phyloP scores from a whole-genome alignment of 73 alveolate genomes.

The Tetrahymena elliotti region DNA sequence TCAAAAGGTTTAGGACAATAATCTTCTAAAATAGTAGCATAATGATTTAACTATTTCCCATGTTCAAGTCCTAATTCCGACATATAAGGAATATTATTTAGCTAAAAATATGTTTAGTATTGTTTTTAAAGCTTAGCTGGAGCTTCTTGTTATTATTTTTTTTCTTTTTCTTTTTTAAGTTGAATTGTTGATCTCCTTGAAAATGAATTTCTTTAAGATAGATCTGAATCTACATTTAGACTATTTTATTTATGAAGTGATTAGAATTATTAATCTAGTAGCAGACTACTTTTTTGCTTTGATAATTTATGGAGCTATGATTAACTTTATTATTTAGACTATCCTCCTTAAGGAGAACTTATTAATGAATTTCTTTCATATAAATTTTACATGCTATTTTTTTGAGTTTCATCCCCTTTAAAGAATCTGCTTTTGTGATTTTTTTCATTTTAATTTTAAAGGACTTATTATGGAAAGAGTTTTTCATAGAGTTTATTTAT shows the following conservation, averaged over 20 bases:
- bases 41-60: neutral
- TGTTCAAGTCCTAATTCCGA: neutral
- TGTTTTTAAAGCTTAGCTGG: neutral
- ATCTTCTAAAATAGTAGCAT: neutral
- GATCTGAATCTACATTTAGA: neutral
- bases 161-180: neutral
- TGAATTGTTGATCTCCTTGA: neutral
- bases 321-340: neutral
- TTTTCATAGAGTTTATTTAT: neutral
- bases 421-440: neutral
- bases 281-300: neutral
- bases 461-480: neutral
- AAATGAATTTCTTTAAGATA: neutral
- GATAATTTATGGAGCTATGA: neutral
- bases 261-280: neutral
- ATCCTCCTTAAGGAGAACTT: neutral
- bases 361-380: neutral
- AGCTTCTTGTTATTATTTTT: neutral
- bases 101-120: neutral
- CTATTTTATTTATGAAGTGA: no score
- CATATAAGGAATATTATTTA: neutral
- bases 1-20: neutral
- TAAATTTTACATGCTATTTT: neutral
- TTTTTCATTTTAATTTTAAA: neutral
- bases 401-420: neutral